phyloP scores from a whole-genome alignment of 345 rosid genomes.

The Jatropha curcas region DNA sequence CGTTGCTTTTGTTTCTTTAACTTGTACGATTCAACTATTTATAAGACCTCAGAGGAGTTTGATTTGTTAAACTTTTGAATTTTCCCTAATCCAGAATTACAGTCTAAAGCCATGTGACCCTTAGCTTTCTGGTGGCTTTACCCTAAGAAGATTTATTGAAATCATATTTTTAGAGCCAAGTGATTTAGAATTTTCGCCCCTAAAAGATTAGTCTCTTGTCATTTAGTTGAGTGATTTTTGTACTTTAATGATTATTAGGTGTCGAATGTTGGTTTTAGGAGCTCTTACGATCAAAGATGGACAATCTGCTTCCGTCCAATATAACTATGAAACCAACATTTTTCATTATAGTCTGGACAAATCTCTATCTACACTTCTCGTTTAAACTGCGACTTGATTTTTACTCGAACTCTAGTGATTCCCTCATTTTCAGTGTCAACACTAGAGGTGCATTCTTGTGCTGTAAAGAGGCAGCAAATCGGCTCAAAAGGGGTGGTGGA shows the following conservation, averaged over 20 bases:
- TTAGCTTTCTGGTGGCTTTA: background rate
- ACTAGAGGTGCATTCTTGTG: constrained; percentile 38
- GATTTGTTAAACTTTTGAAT: background rate
- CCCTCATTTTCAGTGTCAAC: constrained; percentile 22
- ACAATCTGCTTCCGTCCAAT: background rate
- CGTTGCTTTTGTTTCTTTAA: background rate
- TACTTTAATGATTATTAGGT: background rate
- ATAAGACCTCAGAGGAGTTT: background rate
- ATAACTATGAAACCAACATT: background rate
- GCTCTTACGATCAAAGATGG: background rate
- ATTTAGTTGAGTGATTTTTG: too few relatives aligned
- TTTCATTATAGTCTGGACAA: background rate
- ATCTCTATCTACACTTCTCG: background rate
- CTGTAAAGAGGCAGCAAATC: constrained; percentile 37
- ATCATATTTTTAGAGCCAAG: background rate
- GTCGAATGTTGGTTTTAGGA: background rate
- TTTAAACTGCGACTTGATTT: background rate
- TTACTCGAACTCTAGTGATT: background rate
- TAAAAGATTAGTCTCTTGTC: background rate
- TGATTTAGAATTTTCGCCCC: background rate
- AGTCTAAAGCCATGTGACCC: background rate
- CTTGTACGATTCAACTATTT: background rate
- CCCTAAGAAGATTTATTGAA: background rate
- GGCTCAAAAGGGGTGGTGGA: constrained; percentile 30
- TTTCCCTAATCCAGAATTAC: background rate